Percentiles rank a stretch among this genome's conserved stretches.
These are phyloP conservation scores for Fusarium goolgardi DNA, from an alignment of 2,329 filamentous ascomycete species.

Conservation along the genomic window DNA sequence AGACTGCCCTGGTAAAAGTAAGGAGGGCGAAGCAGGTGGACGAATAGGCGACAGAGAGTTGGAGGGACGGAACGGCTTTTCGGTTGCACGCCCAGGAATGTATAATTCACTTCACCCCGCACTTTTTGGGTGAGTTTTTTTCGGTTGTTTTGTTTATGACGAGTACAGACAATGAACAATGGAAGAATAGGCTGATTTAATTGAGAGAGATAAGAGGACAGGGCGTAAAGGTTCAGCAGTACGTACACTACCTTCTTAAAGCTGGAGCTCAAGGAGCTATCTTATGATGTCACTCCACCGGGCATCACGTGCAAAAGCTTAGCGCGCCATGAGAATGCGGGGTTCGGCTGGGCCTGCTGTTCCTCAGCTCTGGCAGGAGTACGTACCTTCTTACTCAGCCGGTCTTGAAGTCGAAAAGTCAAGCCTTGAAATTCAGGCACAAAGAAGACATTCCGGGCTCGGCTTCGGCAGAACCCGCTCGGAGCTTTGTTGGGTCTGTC, in stretches of 20 bases:
- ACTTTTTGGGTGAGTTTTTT: slow-evolving; percentile 38
- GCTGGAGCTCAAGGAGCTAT: slow-evolving; percentile 45
- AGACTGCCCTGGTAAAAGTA: slow-evolving; percentile 42
- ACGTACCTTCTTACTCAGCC: slow-evolving; percentile 35
- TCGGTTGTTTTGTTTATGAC: slow-evolving; percentile 29
- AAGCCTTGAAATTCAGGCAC: slow-evolving; percentile 47
- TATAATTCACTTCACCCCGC: slow-evolving; percentile 43
- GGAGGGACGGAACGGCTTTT: slow-evolving; percentile 48
- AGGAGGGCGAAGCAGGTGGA: slow-evolving; percentile 35
- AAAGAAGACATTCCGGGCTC: slow-evolving; percentile 37
- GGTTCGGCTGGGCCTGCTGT: slow-evolving; percentile 42
- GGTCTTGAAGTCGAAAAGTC: neutral
- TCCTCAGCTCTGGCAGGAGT: slow-evolving; percentile 19
- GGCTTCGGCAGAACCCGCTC: slow-evolving; percentile 54
- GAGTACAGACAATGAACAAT: slow-evolving; percentile 21
- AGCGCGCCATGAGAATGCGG: slow-evolving; percentile 45
- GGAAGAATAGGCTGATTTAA: slow-evolving; percentile 43
- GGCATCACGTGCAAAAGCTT: slow-evolving; percentile 43
- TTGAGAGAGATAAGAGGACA: slow-evolving; percentile 23
- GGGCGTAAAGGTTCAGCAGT: slow-evolving; percentile 32
- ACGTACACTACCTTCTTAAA: slow-evolving; percentile 49
- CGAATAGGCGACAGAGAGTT: slow-evolving; percentile 41
- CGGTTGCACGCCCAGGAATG: slow-evolving; percentile 44
- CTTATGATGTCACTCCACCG: slow-evolving; percentile 45
- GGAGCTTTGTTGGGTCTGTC: slow-evolving; percentile 46